These are phyloP conservation scores for Takashimella koratensis DNA, from an alignment of 1,284 basidiomycete species.

Conservation along the genomic window DNA sequence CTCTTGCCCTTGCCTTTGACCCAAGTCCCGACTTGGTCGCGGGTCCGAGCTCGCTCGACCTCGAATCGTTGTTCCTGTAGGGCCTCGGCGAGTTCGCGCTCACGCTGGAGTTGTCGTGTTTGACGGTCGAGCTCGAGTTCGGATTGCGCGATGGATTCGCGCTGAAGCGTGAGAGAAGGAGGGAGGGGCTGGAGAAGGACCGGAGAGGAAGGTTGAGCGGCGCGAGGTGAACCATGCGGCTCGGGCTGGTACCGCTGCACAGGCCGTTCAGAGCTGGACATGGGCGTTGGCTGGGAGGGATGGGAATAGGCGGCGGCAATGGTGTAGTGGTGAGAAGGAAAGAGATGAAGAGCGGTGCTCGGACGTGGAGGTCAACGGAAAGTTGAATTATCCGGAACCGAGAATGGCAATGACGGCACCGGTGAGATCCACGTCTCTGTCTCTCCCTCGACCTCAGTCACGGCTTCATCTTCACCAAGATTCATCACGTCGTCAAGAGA, in stretches of 20 bases:
- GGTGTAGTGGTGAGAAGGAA: too few relatives aligned
- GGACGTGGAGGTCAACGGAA: too few relatives aligned
- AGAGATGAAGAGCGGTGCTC: too few relatives aligned
- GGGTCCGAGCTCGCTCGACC: constrained; percentile 29
- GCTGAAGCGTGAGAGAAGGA: constrained; percentile 18
- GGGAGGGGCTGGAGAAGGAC: constrained; percentile 42
- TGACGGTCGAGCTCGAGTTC: constrained; percentile 45
- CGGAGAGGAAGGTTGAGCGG: constrained; percentile 25
- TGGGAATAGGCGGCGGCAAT: too few relatives aligned
- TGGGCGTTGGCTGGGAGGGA: neutral
- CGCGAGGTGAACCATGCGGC: neutral
- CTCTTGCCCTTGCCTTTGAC: constrained; percentile 13
- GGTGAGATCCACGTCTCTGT: too few relatives aligned
- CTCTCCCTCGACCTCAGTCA: too few relatives aligned
- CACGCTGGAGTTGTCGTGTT: constrained; percentile 24
- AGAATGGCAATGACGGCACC: too few relatives aligned
- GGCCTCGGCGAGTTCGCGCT: constrained; percentile 42
- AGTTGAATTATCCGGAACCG: too few relatives aligned
- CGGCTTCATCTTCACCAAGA: too few relatives aligned
- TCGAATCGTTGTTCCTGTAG: constrained; percentile 41
- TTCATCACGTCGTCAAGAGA: too few relatives aligned
- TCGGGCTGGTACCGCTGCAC: neutral
- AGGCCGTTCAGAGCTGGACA: neutral
- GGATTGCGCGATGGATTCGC: constrained; percentile 30
- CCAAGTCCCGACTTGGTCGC: constrained; percentile 32